A percentile compares a stretch with the other conserved stretches of the same genome.
These are phyloP conservation scores for Aspergillus nanangensis DNA, from an alignment of 495 filamentous ascomycete species.

Conservation along the genomic window DNA sequence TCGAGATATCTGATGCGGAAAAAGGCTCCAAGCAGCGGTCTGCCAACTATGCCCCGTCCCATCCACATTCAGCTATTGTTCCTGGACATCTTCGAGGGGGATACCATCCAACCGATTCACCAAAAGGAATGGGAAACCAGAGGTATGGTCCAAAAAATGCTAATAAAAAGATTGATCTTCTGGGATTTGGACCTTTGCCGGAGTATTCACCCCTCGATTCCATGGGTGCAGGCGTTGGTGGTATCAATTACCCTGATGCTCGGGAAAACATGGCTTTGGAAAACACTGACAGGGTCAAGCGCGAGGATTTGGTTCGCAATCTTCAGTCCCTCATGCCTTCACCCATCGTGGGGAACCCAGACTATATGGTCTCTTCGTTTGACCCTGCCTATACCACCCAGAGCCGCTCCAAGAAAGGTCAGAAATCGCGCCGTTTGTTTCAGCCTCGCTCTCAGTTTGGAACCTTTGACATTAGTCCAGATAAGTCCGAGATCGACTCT, in stretches of 20 bases:
- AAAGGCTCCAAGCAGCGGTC: constrained; percentile 12
- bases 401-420: constrained; percentile 11
- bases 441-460: constrained; percentile 13
- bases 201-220: constrained; percentile 12
- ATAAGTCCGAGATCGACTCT: constrained; percentile 3
- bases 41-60: constrained; percentile 3
- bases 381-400: constrained; percentile 7
- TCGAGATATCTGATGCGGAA: constrained; percentile 8
- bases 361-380: constrained; percentile 8
- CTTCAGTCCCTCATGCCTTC: constrained; percentile 17
- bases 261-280: constrained; percentile 6
- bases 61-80: constrained; percentile 5
- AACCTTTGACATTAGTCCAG: not conserved
- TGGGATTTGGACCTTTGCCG: constrained; percentile 16
- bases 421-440: constrained; percentile 21
- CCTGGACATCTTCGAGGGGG: constrained; percentile 5
- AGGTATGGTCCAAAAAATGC: constrained; percentile 9
- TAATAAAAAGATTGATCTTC: constrained; percentile 16
- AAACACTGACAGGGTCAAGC: constrained; percentile 6
- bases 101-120: constrained; percentile 4
- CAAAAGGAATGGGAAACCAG: constrained; percentile 6
- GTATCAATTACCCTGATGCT: constrained; percentile 6
- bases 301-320: constrained; percentile 13
- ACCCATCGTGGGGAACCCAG: constrained; percentile 2
- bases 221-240: constrained; percentile 5